Base-by-base conservation (phyloP, 2,329 filamentous ascomycete species). In the Plectosphaerella sp. region DNA sequence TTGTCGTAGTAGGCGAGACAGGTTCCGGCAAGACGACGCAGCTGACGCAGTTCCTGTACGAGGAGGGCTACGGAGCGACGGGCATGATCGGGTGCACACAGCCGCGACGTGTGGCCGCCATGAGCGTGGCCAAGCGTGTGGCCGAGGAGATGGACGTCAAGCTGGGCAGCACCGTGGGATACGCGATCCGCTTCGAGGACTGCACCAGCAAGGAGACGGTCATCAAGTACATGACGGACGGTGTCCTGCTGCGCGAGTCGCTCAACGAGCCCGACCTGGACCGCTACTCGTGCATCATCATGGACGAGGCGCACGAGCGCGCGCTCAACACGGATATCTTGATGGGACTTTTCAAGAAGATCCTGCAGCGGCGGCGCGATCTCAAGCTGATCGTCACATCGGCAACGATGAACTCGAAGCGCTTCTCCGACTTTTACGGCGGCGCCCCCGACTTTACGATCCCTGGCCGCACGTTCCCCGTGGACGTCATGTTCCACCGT, bases 221-320 rank as follows among this genome's bases (percentile, higher is more conserved):
- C 54, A 97, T 99, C 73, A 99, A 99, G 71, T 99, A 99, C 69
- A 97, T 99, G 92, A 99, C 94, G 0, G 95, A 99, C 64, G 94
- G 94, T 74, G 90, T 99, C 20, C 75, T 99, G 45, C 80, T 99
- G 33, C 83, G 94, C 72, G 95, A 99, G 64, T 97, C 91, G 6
- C 78, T 99, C 11, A 92, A 91, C 54, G 93, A 97, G 68, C 84
- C 88, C 7, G 93, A 99, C 67, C 77, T 99, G 45, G 94, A 97
- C 68, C 89, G 90, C 58, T 99, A 99, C 67, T 96, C 93, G 14
- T 97, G 92, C 67, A 91, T 99, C 62, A 99, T 99, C 70, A 99
- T 99, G 94, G 94, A 99, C 66, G 94, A 99, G 74, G 95, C 94
- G 5, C 94, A 99, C 78, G 94, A 99, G 70, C 83, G 94, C 67